A percentile compares a stretch with the other conserved stretches of the same genome.
Conservation (phyloP, 148 eudicot species). For the Silene latifolia region DNA sequence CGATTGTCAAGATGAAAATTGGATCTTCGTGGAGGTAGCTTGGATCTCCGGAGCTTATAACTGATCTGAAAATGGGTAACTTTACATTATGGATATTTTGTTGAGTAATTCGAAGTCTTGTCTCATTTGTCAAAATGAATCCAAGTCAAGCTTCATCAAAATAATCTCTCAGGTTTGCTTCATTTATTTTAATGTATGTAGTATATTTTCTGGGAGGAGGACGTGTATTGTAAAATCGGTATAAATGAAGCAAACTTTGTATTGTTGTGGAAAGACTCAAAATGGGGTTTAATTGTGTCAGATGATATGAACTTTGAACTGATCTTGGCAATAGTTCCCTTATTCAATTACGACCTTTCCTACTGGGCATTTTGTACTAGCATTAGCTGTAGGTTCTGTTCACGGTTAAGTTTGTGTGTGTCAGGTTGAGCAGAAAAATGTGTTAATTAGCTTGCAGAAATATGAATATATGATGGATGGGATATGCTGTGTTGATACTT, state of each 20-base stretch:
- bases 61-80: slow-evolving; percentile 17
- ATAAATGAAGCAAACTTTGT: background rate
- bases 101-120: too few species aligned
- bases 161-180: too few species aligned
- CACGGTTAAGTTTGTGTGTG: too few species aligned
- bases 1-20: slow-evolving; percentile 55
- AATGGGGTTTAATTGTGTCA: background rate
- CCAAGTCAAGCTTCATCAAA: too few species aligned
- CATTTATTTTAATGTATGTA: too few species aligned
- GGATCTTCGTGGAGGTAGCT: slow-evolving; percentile 10
- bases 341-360: background rate
- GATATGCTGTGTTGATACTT: background rate
- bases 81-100: too few species aligned
- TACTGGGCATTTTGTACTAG: background rate
- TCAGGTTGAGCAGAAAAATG: background rate
- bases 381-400: background rate
- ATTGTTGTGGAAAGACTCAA: background rate
- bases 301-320: background rate
- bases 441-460: slow-evolving; percentile 1
- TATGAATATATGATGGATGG: background rate
- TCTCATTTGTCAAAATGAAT: too few species aligned
- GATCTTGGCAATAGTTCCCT: background rate
- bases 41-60: background rate
- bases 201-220: too few species aligned
- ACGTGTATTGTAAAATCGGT: too few species aligned